Base-by-base conservation (phyloP, 1,284 basidiomycete species). In the Ustanciosporium gigantosporum region DNA sequence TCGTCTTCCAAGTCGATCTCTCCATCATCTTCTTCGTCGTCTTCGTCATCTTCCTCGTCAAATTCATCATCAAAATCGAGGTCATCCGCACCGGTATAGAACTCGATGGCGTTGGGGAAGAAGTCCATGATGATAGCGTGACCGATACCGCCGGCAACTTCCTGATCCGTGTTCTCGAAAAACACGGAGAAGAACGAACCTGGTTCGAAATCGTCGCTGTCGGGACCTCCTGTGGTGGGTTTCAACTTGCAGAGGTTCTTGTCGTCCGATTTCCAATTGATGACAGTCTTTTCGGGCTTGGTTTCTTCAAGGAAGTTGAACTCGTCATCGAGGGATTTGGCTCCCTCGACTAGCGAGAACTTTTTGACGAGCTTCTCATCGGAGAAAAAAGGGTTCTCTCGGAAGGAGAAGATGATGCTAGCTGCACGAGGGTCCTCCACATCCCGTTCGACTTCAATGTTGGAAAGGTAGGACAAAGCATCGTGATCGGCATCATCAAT, bases 151-250 rank as follows among this genome's bases (percentile, higher is more conserved):
- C 65, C 72, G 0, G 70, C 69, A 5, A 73, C 40, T 51, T 70
- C 64, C 25, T 41, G 46, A 40, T 62, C 53, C 19, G 55, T 55
- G 46, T 57, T 70, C 34, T 83, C 77, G 77, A 88, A 89, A 66
- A 92, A 91, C 70, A 86, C 87, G 80, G 90, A 89, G 83, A 92
- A 92, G 81, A 92, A 90, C 72, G 86, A 89, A 46, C 90, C 90
- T 37, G 83, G 80, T 47, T 90, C 89, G 29, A 85, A 85, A 45
- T 82, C 68, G 41, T 64, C 67, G 17, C 41, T 49, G 22, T 56
- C 46, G 19, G 53, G 56, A 25, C 50, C 61, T 41, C 68, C 69
- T 22, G 84, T 82, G 31, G 85, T 85, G 36, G 90, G 89, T 78
- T 89, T 86, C 50, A 87, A 68, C 79, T 89, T 89, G 25, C 85